Base-by-base conservation (phyloP, 1,139 yeast species). In the Meyerozyma sp. region DNA sequence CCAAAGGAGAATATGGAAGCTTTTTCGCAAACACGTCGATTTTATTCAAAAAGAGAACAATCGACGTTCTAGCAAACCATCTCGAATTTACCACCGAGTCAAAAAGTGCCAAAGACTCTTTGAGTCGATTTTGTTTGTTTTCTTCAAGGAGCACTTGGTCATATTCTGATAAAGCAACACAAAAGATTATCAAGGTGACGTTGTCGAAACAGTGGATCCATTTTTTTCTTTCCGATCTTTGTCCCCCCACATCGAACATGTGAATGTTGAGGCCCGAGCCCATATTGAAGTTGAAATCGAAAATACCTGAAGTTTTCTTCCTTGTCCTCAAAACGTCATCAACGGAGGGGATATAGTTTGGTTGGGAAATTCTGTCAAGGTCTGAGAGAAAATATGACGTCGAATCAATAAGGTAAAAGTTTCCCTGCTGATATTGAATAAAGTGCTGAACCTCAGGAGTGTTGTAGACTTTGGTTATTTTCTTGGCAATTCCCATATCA, bases 201-300 rank as follows among this genome's bases (percentile, higher is more conserved):
- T 90, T 89, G 63, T 90, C 96, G 57, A 90, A 90, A 59, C 96
- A 90, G 63, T 90, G 95, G 52, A 90, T 90, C 97, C 97, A 90
- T 62, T 90, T 90, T 58, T 88, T 88, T 43, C 97, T 80, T 66
- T 90, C 97, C 1, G 93, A 82, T 54, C 97, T 71, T 65, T 90
- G 97, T 1, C 97, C 97, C 49, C 97, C 97, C 41, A 90, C 96
- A 62, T 90, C 97, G 59, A 77, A 89, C 75, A 90, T 81, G 62
- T 88, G 95, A 46, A 89, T 77, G 56, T 82, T 82, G 44, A 88
- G 68, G 5, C 78, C 75, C 42, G 78, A 79, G 35, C 88, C 91
- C 82, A 89, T 79, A 51, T 83, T 82, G 56, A 90, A 87, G 46
- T 76, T 74, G 49, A 88, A 82, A 58, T 89, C 96, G 57, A 83